Evolutionary conservation across 108 stramenopile species (phyloP).

Genomic region (Skeletonema grethae): DNA sequence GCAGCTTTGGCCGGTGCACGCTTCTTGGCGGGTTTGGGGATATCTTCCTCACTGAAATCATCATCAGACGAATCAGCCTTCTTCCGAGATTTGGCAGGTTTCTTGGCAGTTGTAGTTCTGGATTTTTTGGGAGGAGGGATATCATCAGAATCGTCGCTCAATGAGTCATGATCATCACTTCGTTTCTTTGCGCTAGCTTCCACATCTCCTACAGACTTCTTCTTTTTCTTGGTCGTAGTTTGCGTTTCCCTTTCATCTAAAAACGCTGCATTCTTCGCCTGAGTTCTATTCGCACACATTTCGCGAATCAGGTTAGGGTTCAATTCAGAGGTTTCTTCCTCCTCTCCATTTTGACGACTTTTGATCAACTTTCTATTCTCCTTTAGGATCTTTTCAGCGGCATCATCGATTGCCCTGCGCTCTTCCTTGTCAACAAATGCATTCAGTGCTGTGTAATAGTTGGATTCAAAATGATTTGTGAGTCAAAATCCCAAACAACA

Average conservation of each 20-base stretch:
- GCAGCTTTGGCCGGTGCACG: neutral
- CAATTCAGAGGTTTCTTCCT: slow-evolving; percentile 24
- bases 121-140: slow-evolving; percentile 29
- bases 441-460: slow-evolving; percentile 71
- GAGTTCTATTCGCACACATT: slow-evolving; percentile 24
- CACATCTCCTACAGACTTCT: slow-evolving; percentile 5
- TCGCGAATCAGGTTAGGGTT: slow-evolving; percentile 44
- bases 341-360: slow-evolving; percentile 8
- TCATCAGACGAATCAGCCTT: neutral
- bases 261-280: slow-evolving; percentile 31
- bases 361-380: slow-evolving; percentile 52
- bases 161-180: slow-evolving; percentile 17
- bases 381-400: slow-evolving; percentile 53
- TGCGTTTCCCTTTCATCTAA: slow-evolving; percentile 16
- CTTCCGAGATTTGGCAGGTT: neutral
- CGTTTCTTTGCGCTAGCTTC: slow-evolving; percentile 16
- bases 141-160: slow-evolving; percentile 33
- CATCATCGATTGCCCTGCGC: slow-evolving; percentile 64
- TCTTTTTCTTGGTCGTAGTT: slow-evolving; percentile 27
- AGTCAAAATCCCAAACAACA: neutral
- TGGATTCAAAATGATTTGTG: slow-evolving; percentile 11
- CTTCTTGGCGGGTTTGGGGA: neutral
- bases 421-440: slow-evolving; percentile 87
- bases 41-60: slow-evolving; percentile 1
- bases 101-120: slow-evolving; percentile 21